Conservation (phyloP, 139 green algal genomes). For the Trebouxia sp. region DNA sequence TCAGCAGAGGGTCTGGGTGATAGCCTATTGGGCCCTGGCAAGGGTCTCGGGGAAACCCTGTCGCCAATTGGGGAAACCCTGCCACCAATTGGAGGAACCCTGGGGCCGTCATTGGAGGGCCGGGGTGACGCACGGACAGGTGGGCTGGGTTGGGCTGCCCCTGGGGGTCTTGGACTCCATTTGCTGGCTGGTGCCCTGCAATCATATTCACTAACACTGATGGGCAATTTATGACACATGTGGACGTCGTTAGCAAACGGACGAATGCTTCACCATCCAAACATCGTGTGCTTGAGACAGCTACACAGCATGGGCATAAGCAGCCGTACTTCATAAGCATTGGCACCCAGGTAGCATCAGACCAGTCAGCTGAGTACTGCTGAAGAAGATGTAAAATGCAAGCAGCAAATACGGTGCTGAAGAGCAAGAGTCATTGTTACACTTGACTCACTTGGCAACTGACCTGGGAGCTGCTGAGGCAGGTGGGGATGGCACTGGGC, state of each 20-base stretch:
- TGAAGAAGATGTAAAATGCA: too few relatives aligned
- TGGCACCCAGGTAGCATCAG: too few relatives aligned
- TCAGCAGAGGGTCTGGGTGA: conserved; percentile 1
- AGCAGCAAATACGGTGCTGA: too few relatives aligned
- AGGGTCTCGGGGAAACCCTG: conserved; percentile 2
- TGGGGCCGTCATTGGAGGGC: neutral
- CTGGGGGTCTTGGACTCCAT: neutral
- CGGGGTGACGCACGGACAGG: neutral
- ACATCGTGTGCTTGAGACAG: too few relatives aligned
- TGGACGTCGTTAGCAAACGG: too few relatives aligned
- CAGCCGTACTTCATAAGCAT: too few relatives aligned
- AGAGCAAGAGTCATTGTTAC: too few relatives aligned
- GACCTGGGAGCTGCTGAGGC: conserved; percentile 10
- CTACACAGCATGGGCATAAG: too few relatives aligned
- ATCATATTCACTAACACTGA: too few relatives aligned
- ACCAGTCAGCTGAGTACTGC: too few relatives aligned
- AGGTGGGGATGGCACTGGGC: neutral
- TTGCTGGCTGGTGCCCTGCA: conserved; percentile 4
- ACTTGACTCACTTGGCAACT: conserved; percentile 14
- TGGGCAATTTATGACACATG: too few relatives aligned
- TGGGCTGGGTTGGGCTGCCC: neutral
- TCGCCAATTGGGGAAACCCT: neutral
- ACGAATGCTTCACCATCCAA: too few relatives aligned
- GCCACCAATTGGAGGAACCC: neutral
- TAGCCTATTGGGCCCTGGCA: neutral